These are phyloP conservation scores for Panellus pusillus DNA, from an alignment of 768 basidiomycete genomes.

Conservation along the genomic window DNA sequence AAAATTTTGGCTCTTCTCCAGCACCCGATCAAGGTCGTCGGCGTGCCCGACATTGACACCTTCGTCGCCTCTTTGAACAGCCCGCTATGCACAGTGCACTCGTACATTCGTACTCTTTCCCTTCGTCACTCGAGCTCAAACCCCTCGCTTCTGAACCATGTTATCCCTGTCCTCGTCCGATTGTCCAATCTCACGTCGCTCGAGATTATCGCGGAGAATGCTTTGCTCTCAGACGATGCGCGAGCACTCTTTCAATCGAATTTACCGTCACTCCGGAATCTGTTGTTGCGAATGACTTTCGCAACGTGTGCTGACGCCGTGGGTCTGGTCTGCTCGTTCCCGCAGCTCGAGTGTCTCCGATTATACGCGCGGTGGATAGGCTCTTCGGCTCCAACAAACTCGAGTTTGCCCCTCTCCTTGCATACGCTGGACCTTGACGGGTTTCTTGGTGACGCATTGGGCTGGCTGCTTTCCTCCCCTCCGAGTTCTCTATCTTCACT, in stretches of 20 bases:
- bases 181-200: conserved; percentile 16
- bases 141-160: conserved; percentile 4
- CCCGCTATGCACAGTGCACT: conserved; percentile 13
- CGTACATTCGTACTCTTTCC: conserved; percentile 14
- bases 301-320: conserved; percentile 12
- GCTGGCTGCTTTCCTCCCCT: conserved; percentile 15
- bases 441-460: conserved; percentile 11
- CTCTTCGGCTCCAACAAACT: not conserved
- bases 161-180: conserved; percentile 11
- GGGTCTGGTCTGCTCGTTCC: conserved; percentile 18
- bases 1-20: conserved; percentile 15
- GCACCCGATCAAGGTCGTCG: conserved; percentile 6
- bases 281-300: conserved; percentile 12
- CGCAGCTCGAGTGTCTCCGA: conserved; percentile 13
- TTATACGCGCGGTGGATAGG: conserved; percentile 15
- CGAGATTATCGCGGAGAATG: conserved; percentile 11
- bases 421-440: conserved; percentile 17
- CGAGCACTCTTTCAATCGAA: not conserved
- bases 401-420: conserved; percentile 8
- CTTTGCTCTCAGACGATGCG: conserved; percentile 7
- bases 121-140: conserved; percentile 1
- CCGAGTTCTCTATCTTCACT: conserved; percentile 5
- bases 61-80: conserved; percentile 11
- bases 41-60: conserved; percentile 9
- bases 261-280: conserved; percentile 12